Base-by-base conservation (phyloP, 2,329 filamentous ascomycete species). In the Venturiaceae sp. region DNA sequence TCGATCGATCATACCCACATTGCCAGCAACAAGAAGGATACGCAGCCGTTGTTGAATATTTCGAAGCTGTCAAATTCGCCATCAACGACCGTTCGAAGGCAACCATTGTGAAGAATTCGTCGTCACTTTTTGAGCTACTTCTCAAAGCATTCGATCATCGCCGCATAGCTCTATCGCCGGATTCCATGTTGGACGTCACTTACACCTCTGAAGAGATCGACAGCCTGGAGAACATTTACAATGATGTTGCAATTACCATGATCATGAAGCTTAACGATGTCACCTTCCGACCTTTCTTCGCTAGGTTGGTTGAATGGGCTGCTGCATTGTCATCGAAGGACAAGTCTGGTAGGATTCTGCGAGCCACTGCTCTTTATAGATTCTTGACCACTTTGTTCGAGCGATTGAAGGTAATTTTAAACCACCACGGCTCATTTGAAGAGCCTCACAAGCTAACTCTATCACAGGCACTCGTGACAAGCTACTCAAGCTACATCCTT, bases 261-360 rank as follows among this genome's bases (percentile, higher is more conserved):
- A 88, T 96, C 57, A 90, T 95, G 77, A 97, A 97, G 77, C 82
- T 99, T 62, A 97, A 96, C 73, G 94, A 99, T 69, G 86, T 88
- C 0, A 84, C 88, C 0, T 99, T 99, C 83, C 82, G 92, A 13
- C 95, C 94, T 0, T 84, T 99, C 62, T 99, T 97, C 75, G 81
- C 85, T 16, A 83, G 87, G 63, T 76, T 96, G n/a, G 79, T 95
- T 50, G 90, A 95, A 59, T 96, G 92, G 88, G 82, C 87, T 0
- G 75, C 77, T 2, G 80, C 78, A 0, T 72, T 88, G 47, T 74
- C 85, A 19, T 84, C 85, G 74, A 81, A 80, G 60, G 85, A 90
- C 65, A 69, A 69, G 14, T 64, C 74, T 26, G 85, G 84, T 56
- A 80, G 77, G 62, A 72, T 79, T 2, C 74, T 85, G 53, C 83